Evolutionary conservation across 345 rosid genomes (phyloP).

Genomic region (Eutrema heterophyllum): DNA sequence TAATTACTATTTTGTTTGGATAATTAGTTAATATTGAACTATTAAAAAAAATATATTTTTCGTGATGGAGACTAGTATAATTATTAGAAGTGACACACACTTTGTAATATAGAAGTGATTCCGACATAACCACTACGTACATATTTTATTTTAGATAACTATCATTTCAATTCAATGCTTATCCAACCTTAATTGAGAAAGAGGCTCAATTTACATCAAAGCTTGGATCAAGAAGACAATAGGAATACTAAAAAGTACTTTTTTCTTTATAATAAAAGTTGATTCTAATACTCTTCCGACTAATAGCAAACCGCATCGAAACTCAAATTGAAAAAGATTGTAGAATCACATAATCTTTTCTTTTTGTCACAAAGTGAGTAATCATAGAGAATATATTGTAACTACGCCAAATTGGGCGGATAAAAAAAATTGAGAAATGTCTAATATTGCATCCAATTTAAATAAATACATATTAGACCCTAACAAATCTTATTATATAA

Average conservation of each 20-base stretch:
- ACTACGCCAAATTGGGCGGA: background rate
- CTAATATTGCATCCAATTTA: background rate
- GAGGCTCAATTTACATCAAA: background rate
- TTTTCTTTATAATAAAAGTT: background rate
- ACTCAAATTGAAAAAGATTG: background rate
- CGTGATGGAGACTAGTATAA: conserved; percentile 20
- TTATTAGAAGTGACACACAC: conserved; percentile 17
- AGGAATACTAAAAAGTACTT: conserved; percentile 9
- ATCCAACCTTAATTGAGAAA: background rate
- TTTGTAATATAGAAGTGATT: conserved; percentile 12
- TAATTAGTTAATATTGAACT: conserved; percentile 13
- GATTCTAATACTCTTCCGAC: background rate
- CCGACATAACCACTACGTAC: conserved; percentile 24
- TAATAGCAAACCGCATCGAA: background rate
- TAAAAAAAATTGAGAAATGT: background rate
- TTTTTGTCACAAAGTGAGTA: background rate
- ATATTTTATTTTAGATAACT: conserved; percentile 1
- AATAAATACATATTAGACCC: background rate
- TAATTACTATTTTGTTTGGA: conserved; percentile 1
- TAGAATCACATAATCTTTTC: background rate
- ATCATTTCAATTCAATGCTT: conserved; percentile 5
- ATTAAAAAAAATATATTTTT: background rate
- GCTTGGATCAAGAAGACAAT: conserved; percentile 5
- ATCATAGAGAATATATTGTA: background rate
- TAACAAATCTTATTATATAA: no score